Base-by-base conservation (phyloP, 1,284 basidiomycete species). In the Athelia psychrophila region DNA sequence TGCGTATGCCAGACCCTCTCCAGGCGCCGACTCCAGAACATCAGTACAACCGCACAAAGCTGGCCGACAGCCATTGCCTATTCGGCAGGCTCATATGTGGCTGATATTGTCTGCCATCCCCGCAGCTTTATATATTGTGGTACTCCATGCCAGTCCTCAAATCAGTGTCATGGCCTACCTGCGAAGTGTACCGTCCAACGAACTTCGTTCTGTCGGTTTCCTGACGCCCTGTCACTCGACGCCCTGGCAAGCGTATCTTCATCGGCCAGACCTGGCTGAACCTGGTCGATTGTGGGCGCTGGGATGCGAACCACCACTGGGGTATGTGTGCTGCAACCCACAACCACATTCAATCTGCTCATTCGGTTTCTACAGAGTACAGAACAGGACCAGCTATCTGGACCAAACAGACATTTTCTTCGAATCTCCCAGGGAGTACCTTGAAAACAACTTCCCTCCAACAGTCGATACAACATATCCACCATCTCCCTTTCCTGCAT, bases 221-320 rank as follows among this genome's bases (percentile, higher is more conserved):
- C 71, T 98, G 18, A 96, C 95, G 91, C 97, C 97, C 2, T 99
- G 97, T 60, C 97, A 99, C 71, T 97, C 94, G n/a, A 94, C 91
- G 0, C 96, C 96, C 2, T 96, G 94, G 78, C 90, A 94, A 62
- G 87, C 93, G 3, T 90, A 95, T 68, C 69, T 99, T 19, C 96
- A 99, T 64, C 74, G 82, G 27, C 70, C 76, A 13, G 76, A 85
- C 36, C 73, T 88, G 10, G 76, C 78, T 12, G 60, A 72, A 24
- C 68, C 64, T 1, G 81, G 79, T 20, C 67, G 70, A 50, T 67
- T 88, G 56, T 98, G 95, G 93, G 84, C 89, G 44, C 64, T 98
- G 24, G 89, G 91, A 3, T 98, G 95, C 62, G 95, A 97, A 62
- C 95, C 95, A 2, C 95, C 95, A 0, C 67, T 95, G 1, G 69